Conservation (phyloP, 768 basidiomycete species). For the Boletellus ananiceps region DNA sequence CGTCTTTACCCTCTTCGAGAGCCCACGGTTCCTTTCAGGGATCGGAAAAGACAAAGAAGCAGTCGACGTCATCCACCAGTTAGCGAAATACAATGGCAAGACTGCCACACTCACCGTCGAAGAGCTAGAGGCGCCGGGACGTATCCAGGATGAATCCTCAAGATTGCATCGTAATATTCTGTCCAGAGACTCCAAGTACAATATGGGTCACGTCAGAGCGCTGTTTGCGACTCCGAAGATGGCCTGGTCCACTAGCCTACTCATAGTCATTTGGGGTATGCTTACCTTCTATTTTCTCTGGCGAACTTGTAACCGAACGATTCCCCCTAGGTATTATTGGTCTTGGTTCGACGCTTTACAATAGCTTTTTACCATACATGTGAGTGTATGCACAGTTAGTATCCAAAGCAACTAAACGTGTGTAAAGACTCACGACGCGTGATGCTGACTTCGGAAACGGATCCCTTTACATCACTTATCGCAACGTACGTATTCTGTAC, state of each 20-base stretch:
- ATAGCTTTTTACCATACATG: conserved; percentile 51
- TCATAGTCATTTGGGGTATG: conserved; percentile 48
- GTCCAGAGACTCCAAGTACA: conserved; percentile 42
- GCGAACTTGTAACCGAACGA: background rate
- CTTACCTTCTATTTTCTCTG: background rate
- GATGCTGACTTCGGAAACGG: conserved; percentile 69
- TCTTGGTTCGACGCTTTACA: conserved; percentile 66
- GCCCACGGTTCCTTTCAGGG: conserved; percentile 54
- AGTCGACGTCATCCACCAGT: conserved; percentile 41
- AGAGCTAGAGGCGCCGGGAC: conserved; percentile 37
- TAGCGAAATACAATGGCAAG: conserved; percentile 49
- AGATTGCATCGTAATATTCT: conserved; percentile 22
- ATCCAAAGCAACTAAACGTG: background rate
- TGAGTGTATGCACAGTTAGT: conserved; percentile 22
- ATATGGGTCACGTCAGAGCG: conserved; percentile 44
- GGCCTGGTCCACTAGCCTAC: conserved; percentile 60
- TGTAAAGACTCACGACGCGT: conserved; percentile 49
- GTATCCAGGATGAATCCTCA: conserved; percentile 7
- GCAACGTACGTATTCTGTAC: conserved; percentile 45
- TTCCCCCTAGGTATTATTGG: conserved; percentile 57
- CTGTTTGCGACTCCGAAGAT: conserved; percentile 61
- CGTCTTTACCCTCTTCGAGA: conserved; percentile 50
- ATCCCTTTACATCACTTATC: conserved; percentile 65
- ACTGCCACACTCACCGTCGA: conserved; percentile 40
- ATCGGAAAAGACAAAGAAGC: conserved; percentile 51